Evolutionary conservation across 2,329 filamentous ascomycete genomes (phyloP).

Genomic region (Cladobotryum protrusum): DNA sequence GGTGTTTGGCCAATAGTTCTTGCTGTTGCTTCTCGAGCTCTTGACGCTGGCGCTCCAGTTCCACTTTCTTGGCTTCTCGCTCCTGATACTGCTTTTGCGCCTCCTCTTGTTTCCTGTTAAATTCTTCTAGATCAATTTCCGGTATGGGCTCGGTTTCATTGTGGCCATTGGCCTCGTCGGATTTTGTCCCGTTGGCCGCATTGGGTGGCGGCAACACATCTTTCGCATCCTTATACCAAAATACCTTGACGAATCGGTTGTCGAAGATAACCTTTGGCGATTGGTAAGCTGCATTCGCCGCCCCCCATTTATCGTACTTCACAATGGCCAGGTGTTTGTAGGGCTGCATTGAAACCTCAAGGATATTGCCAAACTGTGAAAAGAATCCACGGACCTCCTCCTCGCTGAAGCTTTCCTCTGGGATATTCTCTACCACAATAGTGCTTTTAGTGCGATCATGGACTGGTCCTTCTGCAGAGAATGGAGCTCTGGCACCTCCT

Average conservation of each 20-base stretch:
- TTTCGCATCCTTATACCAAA: conserved; percentile 60
- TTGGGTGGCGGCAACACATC: conserved; percentile 23
- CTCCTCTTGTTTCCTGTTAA: conserved; percentile 62
- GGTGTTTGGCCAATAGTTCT: conserved; percentile 56
- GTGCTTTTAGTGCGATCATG: conserved; percentile 58
- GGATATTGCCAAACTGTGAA: conserved; percentile 61
- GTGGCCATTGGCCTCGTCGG: conserved; percentile 12
- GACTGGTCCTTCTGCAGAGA: conserved; percentile 59
- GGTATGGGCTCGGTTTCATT: conserved; percentile 41
- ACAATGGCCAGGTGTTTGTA: conserved; percentile 64
- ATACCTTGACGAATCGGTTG: conserved; percentile 80
- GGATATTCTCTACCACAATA: conserved; percentile 73
- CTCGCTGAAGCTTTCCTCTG: conserved; percentile 62
- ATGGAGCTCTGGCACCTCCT: conserved; percentile 43
- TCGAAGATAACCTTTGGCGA: conserved; percentile 79
- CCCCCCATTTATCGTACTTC: conserved; percentile 59
- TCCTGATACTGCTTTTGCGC: conserved; percentile 65
- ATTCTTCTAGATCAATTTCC: conserved; percentile 63
- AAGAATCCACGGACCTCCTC: conserved; percentile 63
- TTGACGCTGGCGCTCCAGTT: conserved; percentile 54
- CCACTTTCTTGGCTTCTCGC: conserved; percentile 54
- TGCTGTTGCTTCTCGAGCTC: conserved; percentile 61
- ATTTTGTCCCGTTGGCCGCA: conserved; percentile 21
- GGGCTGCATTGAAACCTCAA: conserved; percentile 57
- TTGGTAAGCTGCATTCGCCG: conserved; percentile 64